A percentile compares a stretch with the other conserved stretches of the same genome.
These are phyloP conservation scores for sorghum (Sorghum bicolor) DNA, from an alignment of 176 grass and related monocot species.

Conservation along the genomic window DNA sequence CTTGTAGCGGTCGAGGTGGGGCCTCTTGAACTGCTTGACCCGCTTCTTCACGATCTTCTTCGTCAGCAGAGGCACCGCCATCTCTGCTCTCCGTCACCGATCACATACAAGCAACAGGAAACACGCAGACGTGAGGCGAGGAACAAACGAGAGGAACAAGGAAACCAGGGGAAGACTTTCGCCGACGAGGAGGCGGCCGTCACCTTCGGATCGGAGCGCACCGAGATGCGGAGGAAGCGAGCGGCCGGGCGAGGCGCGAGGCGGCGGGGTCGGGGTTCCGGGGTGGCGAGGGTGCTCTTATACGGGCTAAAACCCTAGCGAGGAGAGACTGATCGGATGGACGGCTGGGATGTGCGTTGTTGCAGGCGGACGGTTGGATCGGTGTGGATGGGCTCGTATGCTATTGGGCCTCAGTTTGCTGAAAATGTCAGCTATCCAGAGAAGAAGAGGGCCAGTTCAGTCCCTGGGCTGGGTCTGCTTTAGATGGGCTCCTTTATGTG, in stretches of 20 bases:
- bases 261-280: background rate
- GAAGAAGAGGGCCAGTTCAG: background rate
- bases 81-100: conserved; percentile 26
- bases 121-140: background rate
- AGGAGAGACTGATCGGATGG: background rate
- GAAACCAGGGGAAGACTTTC: no score
- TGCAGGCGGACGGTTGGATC: background rate
- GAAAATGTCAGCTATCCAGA: background rate
- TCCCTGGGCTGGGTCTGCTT: background rate
- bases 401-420: background rate
- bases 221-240: background rate
- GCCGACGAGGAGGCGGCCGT: background rate
- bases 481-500: no score
- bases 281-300: background rate
- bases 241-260: background rate
- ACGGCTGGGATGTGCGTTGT: background rate
- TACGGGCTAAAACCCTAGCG: conserved; percentile 37
- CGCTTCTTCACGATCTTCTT: conserved; percentile 92
- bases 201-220: conserved; percentile 15
- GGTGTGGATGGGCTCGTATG: background rate
- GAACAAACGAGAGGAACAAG: background rate
- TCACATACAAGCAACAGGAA: background rate
- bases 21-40: conserved; percentile 77
- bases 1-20: conserved; percentile 76
- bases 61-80: conserved; percentile 78